Evolutionary conservation across 495 filamentous ascomycete species (phyloP), one percentile per base, ranked within the genome.

Genomic region (Penicillium riverlandense): DNA sequence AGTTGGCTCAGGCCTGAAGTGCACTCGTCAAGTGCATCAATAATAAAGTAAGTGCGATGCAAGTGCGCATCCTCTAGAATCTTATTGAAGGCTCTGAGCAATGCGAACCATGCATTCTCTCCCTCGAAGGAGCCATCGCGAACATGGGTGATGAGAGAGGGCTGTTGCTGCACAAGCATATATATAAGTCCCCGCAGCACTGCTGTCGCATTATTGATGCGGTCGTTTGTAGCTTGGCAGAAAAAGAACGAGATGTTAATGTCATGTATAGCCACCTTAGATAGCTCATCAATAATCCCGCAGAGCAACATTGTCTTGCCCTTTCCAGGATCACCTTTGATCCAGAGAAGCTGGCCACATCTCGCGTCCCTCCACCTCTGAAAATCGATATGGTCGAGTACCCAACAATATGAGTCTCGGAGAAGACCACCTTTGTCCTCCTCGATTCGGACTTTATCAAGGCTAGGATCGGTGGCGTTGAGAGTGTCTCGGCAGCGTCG

Each of bases 21-120:
- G 40, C 70, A 77, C 52, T 78, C 75, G 50, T 77, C 70, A 4
- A 78, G 63, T 4, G 71, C 72, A 48, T 79, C 72, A 36, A 77
- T 57, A 1, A 77, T 44, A 41, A 71, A 41, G 41, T 63, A 69
- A 6, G 53, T 57, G 1, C 15, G 50, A 1, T 40, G 40, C 34
- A 68, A 38, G n/a, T 12, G 5, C n/a, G 43, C 35, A 40, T 71
- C 62, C 33, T 50, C 16, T 13, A 74, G 29, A 12, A 74, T 70
- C 36, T 56, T 50, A 2, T 11, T 40, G 29, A 74, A 59, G 33
- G 63, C 59, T n/a, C 40, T 38, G 0, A 14, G 55, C 8, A 73
- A 39, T 6, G 57, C 47, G 35, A 57, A 29, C 47, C 57, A 67
- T 16, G 62, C 54, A 46, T 67, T 67, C 1, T 50, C 12, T 45